Conservation (phyloP, 768 basidiomycete genomes). For the Phaeolepiota aurea region DNA sequence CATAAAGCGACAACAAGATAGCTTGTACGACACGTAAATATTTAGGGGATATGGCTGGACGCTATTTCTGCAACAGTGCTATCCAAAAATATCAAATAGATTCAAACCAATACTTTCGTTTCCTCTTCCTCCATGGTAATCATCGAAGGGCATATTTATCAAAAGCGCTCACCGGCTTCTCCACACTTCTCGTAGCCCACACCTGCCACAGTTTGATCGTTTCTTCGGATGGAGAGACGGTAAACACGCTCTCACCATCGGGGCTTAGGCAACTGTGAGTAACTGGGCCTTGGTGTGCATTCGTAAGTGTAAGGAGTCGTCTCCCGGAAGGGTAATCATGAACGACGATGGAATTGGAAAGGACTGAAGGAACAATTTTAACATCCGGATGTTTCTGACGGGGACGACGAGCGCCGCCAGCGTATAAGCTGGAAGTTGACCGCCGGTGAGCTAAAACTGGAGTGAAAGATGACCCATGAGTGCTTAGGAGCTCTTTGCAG, state of each 20-base stretch:
- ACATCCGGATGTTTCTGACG: too few species aligned
- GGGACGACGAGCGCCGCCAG: constrained; percentile 6
- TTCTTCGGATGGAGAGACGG: constrained; percentile 55
- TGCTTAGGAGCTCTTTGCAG: constrained; percentile 82
- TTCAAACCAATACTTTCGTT: too few species aligned
- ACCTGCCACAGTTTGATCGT: constrained; percentile 71
- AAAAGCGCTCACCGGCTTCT: constrained; percentile 33
- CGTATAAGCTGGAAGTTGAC: constrained; percentile 39
- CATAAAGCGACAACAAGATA: neutral
- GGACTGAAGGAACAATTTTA: too few species aligned
- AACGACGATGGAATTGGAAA: too few species aligned
- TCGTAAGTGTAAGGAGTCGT: constrained; percentile 41
- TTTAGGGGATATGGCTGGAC: too few species aligned
- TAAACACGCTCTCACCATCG: constrained; percentile 55
- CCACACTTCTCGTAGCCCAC: constrained; percentile 34
- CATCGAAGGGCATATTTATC: constrained; percentile 38
- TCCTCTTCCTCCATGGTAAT: too few species aligned
- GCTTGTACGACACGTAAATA: neutral
- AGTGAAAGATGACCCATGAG: constrained; percentile 57
- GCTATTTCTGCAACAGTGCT: too few species aligned
- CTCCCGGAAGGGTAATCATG: too few species aligned
- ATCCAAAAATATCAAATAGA: too few species aligned
- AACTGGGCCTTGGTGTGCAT: constrained; percentile 46
- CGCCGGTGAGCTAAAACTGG: constrained; percentile 36
- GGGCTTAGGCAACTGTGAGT: constrained; percentile 58